Base-by-base conservation (phyloP, 2,329 filamentous ascomycete species). In the Cercospora sp. region DNA sequence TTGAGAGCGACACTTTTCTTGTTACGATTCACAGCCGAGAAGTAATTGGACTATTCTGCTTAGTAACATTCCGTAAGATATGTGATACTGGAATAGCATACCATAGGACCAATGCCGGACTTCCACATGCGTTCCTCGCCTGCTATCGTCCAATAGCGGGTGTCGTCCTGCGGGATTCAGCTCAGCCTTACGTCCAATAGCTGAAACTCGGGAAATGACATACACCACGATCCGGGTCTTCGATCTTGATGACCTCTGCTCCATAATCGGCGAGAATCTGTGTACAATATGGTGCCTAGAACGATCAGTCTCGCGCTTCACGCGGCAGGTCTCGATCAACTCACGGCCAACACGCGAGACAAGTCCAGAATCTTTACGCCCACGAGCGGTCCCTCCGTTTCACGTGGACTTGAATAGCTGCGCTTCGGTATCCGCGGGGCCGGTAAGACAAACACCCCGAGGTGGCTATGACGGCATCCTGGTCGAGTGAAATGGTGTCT, bases 1-100 rank as follows among this genome's bases (percentile, higher is more conserved):
- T 79, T 79, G 8, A 79, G 67, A 6, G 78, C 74, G 57, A 84
- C 73, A 8, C 80, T 82, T 8, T 78, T 74, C 68, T 84, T 84
- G 67, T 84, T 84, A 10, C 82, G 78, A 51, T 84, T 84, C 26
- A 83, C 75, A 1, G 80, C 76, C 5, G 78, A 77, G 71, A 83
- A 84, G 69, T 83, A 84, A 51, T 73, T 73, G 31, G 69, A 72
- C 66, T 74, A 59, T 18, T 7, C 30, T 20, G 55, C 55, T 59
- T 23, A 59, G 55, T 59, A 28, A 36, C 3, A 20, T 6, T 3
- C 3, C n/a, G 26, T 23, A 20, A 31, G 55, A 28, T n/a, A 13
- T 20, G 30, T 28, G 18, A 36, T 31, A 36, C 16, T 59, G 28
- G 28, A 33, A 18, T 36, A 31, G 55, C 28, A 33, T 59, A 59